phyloP scores from a whole-genome alignment of 371 early-diverging fungal species.

The Mitosporidium daphniae region DNA sequence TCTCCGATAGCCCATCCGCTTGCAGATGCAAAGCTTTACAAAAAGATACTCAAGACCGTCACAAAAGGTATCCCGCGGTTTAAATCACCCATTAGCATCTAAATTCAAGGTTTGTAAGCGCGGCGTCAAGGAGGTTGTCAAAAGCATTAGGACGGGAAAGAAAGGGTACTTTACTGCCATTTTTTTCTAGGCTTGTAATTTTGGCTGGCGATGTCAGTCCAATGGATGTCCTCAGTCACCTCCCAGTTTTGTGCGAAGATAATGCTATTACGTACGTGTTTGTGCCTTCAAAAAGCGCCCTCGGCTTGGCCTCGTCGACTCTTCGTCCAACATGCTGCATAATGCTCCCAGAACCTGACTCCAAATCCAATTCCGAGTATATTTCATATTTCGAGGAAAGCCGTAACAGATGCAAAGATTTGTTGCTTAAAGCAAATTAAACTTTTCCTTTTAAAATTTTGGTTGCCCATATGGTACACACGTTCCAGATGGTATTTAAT shows the following conservation, averaged over 20 bases:
- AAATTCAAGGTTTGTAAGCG: conserved; percentile 56
- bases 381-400: neutral
- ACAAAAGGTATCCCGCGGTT: conserved; percentile 28
- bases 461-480: no score
- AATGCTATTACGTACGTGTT: conserved; percentile 62
- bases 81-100: conserved; percentile 16
- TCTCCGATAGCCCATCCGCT: conserved; percentile 66
- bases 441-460: no score
- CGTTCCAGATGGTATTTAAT: no score
- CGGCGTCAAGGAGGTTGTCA: conserved; percentile 84
- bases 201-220: conserved; percentile 85
- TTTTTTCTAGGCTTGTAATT: conserved; percentile 21
- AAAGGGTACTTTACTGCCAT: conserved; percentile 20
- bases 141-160: conserved; percentile 61
- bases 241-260: conserved; percentile 89
- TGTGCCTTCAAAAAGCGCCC: conserved; percentile 58
- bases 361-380: conserved; percentile 7
- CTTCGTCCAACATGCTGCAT: conserved; percentile 67
- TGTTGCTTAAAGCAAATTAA: no score
- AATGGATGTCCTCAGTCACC: conserved; percentile 75
- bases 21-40: conserved; percentile 48
- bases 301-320: conserved; percentile 50
- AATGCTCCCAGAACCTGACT: conserved; percentile 44
- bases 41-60: conserved; percentile 50
- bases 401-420: no score